phyloP scores from a whole-genome alignment of 2,329 filamentous ascomycete species.

The Talaromyces marneffei region DNA sequence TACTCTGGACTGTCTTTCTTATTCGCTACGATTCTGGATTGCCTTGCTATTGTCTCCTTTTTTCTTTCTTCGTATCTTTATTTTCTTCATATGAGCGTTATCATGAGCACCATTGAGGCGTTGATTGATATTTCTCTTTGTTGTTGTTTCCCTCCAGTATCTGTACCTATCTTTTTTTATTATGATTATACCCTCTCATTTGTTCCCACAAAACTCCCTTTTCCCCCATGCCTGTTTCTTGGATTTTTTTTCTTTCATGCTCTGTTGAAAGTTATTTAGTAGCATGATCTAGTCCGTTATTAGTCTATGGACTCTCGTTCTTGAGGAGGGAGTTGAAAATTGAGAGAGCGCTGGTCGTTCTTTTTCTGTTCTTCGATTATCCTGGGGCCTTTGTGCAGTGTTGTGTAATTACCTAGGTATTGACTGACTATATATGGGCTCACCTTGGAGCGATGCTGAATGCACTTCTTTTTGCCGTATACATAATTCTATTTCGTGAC shows the following conservation, averaged over 20 bases:
- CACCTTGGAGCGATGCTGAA: no score
- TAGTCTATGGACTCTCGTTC: neutral
- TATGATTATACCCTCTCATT: slow-evolving; percentile 13
- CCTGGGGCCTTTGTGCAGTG: neutral
- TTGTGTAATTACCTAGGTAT: no score
- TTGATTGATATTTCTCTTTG: slow-evolving; percentile 2
- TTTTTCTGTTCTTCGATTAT: neutral
- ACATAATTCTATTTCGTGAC: no score
- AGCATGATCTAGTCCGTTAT: neutral
- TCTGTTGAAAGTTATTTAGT: neutral
- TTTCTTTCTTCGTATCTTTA: neutral
- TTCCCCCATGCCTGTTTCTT: neutral
- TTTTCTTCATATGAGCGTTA: slow-evolving; percentile 10
- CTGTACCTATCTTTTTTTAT: slow-evolving; percentile 2
- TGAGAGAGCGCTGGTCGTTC: slow-evolving; percentile 10
- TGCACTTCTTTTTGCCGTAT: no score
- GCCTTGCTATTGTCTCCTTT: neutral
- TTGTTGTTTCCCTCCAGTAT: slow-evolving; percentile 5
- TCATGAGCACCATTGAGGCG: slow-evolving; percentile 10
- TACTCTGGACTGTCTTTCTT: neutral
- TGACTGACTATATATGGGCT: no score
- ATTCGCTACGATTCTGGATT: neutral
- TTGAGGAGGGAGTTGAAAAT: neutral
- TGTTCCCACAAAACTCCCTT: neutral
- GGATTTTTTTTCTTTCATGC: neutral